Conservation (phyloP, 768 basidiomycete species). For the Neoboletus magnificus region DNA sequence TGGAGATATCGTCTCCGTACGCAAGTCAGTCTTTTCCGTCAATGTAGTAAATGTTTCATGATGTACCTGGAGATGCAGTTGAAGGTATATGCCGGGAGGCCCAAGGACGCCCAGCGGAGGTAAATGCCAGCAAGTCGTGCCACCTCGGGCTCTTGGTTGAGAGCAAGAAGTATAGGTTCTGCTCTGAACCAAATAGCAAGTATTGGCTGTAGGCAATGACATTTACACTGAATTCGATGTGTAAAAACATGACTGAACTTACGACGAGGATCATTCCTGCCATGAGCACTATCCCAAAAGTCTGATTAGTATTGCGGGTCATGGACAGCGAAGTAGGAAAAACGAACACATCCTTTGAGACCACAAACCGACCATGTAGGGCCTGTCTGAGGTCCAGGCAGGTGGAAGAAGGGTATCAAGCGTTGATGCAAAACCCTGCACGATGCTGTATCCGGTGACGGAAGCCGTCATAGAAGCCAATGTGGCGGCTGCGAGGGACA, state of each 20-base stretch:
- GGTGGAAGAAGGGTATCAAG: slow-evolving; percentile 93
- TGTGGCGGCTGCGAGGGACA: slow-evolving; percentile 80
- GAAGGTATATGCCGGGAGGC: slow-evolving; percentile 72
- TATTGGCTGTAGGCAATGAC: slow-evolving; percentile 41
- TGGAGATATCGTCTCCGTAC: slow-evolving; percentile 53
- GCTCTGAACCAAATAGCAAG: slow-evolving; percentile 77
- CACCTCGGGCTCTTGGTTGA: slow-evolving; percentile 82
- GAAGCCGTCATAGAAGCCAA: slow-evolving; percentile 72
- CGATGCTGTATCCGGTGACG: slow-evolving; percentile 55
- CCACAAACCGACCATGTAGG: slow-evolving; percentile 86
- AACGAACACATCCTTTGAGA: slow-evolving; percentile 78
- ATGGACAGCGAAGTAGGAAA: neutral
- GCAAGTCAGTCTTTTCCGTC: neutral
- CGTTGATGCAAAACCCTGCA: slow-evolving; percentile 79
- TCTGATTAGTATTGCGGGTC: slow-evolving; percentile 3
- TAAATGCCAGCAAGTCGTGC: slow-evolving; percentile 74
- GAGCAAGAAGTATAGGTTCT: slow-evolving; percentile 69
- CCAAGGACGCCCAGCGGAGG: slow-evolving; percentile 70
- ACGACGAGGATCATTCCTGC: slow-evolving; percentile 59
- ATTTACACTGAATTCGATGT: neutral
- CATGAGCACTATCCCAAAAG: slow-evolving; percentile 49
- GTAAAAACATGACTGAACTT: slow-evolving; percentile 24
- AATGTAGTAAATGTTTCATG: neutral
- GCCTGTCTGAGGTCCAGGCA: slow-evolving; percentile 89
- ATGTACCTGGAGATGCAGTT: slow-evolving; percentile 51